Evolutionary conservation across 345 rosid species (phyloP), one percentile per base, ranked within the genome.

Genomic region (Salix exigua): DNA sequence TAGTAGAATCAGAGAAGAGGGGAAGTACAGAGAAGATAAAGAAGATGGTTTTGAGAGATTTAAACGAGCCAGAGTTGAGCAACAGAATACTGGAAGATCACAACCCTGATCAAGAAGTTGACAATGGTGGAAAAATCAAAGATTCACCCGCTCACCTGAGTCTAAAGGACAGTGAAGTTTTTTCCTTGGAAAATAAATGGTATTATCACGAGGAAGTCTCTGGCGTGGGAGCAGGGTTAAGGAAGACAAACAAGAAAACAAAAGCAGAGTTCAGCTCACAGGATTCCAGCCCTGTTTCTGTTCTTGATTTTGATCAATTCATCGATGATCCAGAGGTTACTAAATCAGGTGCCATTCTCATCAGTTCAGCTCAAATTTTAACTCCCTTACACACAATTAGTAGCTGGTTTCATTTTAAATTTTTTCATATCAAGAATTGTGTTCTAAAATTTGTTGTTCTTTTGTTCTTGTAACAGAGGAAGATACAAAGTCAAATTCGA

Each of bases 201-300:
- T 13, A 37, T 11, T 25, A 40, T 30, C 30, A 21, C 11, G 63
- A 75, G 50, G 76, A 50, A 50, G 81, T 25, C 25, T 17, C 28
- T 16, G 71, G 13, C 18, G 19, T 70, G 62, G 82, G 72, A 72
- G 75, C 72, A 40, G 76, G 46, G 63, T 25, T 70, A 65, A 80
- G 73, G 28, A 87, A 69, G 74, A 48, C 26, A 37, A 86, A 80
- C 72, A 85, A 71, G 79, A 75, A 51, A 69, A 77, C 44, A 17
- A 60, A 50, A 44, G 76, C 75, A 35, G 88, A 77, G 70, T 81
- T 86, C 84, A 86, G 85, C 80, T 73, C 92, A 17, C 85, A 92
- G 80, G 90, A 90, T 51, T 87, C 87, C 4, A 94, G 97, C 85
- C 98, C 97, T 19, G 93, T 94, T 84, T 94, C 96, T 2, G 98